Evolutionary conservation across 441 rosid genomes (phyloP), one percentile per base, ranked within the genome.

Genomic region (Euphorbia schlechtendalii): DNA sequence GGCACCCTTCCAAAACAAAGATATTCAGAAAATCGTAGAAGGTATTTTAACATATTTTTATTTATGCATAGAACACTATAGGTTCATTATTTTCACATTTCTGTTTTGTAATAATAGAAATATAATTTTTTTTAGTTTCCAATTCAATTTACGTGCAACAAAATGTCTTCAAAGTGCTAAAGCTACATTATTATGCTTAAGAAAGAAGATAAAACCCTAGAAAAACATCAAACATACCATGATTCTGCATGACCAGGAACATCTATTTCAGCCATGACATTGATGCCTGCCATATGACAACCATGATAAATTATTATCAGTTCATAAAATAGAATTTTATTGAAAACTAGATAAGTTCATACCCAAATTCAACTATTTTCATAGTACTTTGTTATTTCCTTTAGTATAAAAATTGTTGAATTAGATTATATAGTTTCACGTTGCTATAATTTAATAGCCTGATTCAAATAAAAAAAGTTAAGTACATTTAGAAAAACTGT

Each of bases 231-330:
- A 59, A 46, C 15, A 56, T 85, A 91, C 99, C 97, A 94, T 71
- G 99, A 89, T 81, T 91, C 97, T 9, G 92, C 96, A 82, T 94
- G 99, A 70, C 99, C 99, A 63, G 99, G 99, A 56, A 91, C 88
- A 76, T 94, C 99, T 67, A 86, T 71, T 81, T 94, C 96, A 38
- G 97, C 88, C 97, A 91, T 89, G 56, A 94, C 81, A 69, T 91
- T 83, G 73, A 94, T 89, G 68, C 99, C 99, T 94, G 86, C 74
- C 76, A 71, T 25, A 66, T 48, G 74, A 71, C 18, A 46, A 65
- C 45, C 38, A 45, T 58, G 71, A 59, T 56, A 36, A 8, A 20
- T 5, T 3, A 27, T 14, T 27, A 65, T 17, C 49, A 65, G 6
- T 38, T 9, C 43, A 52, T 51, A 40, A 17, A 40, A 43, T 15